Evolutionary conservation across 306 rosid species (phyloP), one percentile per base, ranked within the genome.

Genomic region (Ammopiptanthus mongolicus): DNA sequence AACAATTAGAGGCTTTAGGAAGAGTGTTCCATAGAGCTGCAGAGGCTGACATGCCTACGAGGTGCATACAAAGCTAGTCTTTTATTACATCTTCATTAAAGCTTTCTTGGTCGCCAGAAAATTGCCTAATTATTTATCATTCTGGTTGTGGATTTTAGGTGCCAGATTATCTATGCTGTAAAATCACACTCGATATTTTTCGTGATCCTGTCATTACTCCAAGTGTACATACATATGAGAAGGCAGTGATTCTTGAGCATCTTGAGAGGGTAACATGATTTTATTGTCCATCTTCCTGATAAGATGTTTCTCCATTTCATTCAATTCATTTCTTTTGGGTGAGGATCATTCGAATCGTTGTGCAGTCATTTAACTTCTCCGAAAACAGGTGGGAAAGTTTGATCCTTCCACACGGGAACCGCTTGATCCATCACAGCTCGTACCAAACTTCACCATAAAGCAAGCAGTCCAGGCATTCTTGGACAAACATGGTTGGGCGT

Each of bases 401-500:
- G 92, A 91, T 79, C 93, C 93, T 8, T 58, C 81, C 34, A 89
- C 95, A 0, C 84, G 90, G 2, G 86, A 87, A 47, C 74, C 72
- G 0, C 96, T 95, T 22, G 36, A 81, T 12, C 73, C 83, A 51
- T 66, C 81, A 1, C 90, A 84, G 80, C 63, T 92, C 31, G 75
- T 87, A 17, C 80, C 99, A 3, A 95, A 95, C 85, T 76, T 76
- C 65, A 78, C 81, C 69, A 81, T 92, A 75, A 95, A 90, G 87
- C 96, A 91, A 85, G 99, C 97, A 2, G 96, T 95, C 22, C 81
- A 81, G 63, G 88, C 91, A 47, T 95, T 87, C 83, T 81, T 95
- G 65, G 86, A 85, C 4, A 78, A 80, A 53, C 93, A 95, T 41
- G 93, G 99, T 17, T 92, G 97, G 99, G 99, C 99, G n/a, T 95